Evolutionary conservation across 163 green algal genomes (phyloP), one percentile per base, ranked within the genome.

Genomic region (Scenedesmus sp.): DNA sequence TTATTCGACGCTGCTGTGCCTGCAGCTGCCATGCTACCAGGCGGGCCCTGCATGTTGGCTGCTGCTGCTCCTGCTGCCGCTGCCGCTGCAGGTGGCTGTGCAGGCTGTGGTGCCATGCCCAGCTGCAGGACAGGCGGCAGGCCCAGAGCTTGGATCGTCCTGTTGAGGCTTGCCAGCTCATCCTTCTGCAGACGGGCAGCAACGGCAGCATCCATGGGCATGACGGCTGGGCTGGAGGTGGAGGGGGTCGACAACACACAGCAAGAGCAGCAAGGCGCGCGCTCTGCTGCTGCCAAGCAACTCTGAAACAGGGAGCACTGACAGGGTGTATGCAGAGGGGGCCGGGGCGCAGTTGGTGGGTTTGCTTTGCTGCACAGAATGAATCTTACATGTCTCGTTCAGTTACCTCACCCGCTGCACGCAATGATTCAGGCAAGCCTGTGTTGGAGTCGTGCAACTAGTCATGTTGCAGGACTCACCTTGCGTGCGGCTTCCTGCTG

Each of bases 121-220:
- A 35, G 73, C 73, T 49, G 33, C 65, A 70, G 81, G 43, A 83
- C 68, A 30, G 85, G 85, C 4, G 85, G 68, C 85, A 83, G 43
- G 43, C 65, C 85, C 43, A 90, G 43, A 2, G 68, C 85, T 72
- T 81, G 73, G 44, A 90, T 83, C 1, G 85, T 90, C 44, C 53
- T 90, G 85, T 83, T 83, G 30, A 90, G 68, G 44, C 35, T 22
- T 1, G 43, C 43, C 44, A 90, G 85, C 85, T 90, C 68, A 81
- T 37, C 37, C 61, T 42, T 80, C 83, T 88, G 83, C 83, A 88
- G 65, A 30, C 65, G 40, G 65, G 59, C 22, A 72, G 22, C 51
- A 61, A 61, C 56, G n/a, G n/a, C 20, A 70, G 56, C 56, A 70
- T 33, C n/a, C n/a, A n/a, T 7, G 22, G 13, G 56, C 16, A 70